These are phyloP conservation scores for Penstemon newberryi DNA, from an alignment of 257 asterid genomes.

Conservation along the genomic window DNA sequence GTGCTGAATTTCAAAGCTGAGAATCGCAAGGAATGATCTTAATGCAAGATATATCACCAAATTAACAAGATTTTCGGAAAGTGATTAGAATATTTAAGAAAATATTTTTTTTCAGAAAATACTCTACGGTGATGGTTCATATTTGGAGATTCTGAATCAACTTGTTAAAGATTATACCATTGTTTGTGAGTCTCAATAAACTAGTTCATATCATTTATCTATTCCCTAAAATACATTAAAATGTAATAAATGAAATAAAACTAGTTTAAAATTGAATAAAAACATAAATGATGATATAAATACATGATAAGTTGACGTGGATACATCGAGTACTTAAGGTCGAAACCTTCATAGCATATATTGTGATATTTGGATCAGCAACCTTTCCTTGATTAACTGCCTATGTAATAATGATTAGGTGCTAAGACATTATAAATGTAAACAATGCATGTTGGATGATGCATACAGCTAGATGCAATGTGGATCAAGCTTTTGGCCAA, in stretches of 20 bases:
- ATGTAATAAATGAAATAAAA: too few relatives aligned
- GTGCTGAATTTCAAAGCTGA: too few relatives aligned
- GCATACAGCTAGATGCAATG: background rate
- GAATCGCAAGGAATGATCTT: background rate
- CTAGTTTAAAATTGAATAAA: background rate
- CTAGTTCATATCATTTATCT: too few relatives aligned
- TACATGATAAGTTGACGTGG: background rate
- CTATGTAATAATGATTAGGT: slow-evolving; percentile 38
- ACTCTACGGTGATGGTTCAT: background rate
- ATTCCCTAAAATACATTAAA: too few relatives aligned
- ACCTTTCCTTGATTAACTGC: slow-evolving; percentile 61
- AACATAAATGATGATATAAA: background rate
- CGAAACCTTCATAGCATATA: slow-evolving; percentile 71
- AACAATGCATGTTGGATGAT: background rate
- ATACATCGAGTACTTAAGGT: slow-evolving; percentile 57
- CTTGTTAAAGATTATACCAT: background rate
- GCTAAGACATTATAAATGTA: background rate
- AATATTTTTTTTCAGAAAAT: background rate
- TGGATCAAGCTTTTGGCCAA: background rate
- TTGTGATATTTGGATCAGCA: slow-evolving; percentile 73
- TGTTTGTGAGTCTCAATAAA: too few relatives aligned
- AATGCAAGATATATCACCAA: background rate
- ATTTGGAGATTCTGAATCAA: background rate
- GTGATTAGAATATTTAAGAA: background rate
- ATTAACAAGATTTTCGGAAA: background rate